A percentile compares a stretch with the other conserved stretches of the same genome.
Conservation (phyloP, 2,329 filamentous ascomycete species). For the Venturiaceae sp. region DNA sequence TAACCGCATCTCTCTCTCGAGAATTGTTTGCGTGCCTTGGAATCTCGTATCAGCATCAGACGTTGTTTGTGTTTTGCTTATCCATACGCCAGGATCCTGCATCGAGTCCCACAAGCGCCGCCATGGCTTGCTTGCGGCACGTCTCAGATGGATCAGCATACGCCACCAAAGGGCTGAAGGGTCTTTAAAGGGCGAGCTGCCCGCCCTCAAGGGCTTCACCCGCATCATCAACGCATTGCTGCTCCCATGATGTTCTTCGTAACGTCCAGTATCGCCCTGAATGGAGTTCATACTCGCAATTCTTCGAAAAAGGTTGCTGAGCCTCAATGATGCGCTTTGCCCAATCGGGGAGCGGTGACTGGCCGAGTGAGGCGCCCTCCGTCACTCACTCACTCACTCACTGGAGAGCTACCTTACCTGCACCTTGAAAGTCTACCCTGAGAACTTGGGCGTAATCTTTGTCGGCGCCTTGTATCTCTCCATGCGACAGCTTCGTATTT, state of each 20-base stretch:
- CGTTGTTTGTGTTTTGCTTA: background rate
- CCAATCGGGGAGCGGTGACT: background rate
- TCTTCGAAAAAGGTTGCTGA: background rate
- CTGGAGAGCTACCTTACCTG: background rate
- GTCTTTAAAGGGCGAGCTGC: slow-evolving; percentile 2
- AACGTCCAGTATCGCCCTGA: background rate
- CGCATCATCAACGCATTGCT: background rate
- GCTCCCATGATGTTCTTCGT: background rate
- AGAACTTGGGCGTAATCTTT: background rate
- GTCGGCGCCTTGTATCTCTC: background rate
- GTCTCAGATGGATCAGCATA: background rate
- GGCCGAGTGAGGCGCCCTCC: background rate
- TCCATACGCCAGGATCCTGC: background rate
- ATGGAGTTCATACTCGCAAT: background rate
- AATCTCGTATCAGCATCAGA: background rate
- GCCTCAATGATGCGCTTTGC: background rate
- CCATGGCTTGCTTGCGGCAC: background rate
- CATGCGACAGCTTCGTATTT: background rate
- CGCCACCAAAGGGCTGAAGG: background rate
- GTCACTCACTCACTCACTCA: background rate
- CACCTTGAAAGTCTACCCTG: background rate
- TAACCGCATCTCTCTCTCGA: background rate
- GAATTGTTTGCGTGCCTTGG: background rate
- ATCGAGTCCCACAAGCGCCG: background rate
- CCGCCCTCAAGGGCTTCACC: background rate